Percentiles rank a stretch among this genome's conserved stretches.
phyloP scores from a whole-genome alignment of 192 early-diverging fungal species.

The Backusella sp. region DNA sequence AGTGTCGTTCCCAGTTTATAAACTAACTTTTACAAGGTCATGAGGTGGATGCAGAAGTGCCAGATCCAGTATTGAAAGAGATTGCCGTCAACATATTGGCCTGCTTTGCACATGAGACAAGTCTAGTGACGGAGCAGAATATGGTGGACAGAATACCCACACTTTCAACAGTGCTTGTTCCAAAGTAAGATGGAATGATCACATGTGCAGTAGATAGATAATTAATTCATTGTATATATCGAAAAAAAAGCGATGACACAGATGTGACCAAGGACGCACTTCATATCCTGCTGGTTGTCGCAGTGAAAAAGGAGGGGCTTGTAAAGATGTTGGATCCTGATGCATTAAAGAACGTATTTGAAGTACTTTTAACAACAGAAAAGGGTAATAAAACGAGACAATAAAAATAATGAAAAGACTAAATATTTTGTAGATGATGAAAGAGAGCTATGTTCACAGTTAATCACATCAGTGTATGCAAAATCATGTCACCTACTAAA shows the following conservation, averaged over 20 bases:
- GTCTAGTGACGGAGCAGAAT: slow-evolving; percentile 17
- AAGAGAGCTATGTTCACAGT: slow-evolving; percentile 23
- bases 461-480: slow-evolving; percentile 16
- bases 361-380: slow-evolving; percentile 21
- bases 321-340: slow-evolving; percentile 31
- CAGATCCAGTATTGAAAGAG: slow-evolving; percentile 35
- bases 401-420: not conserved
- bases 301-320: slow-evolving; percentile 23
- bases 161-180: slow-evolving; percentile 28
- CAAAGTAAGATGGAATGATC: slow-evolving; percentile 18
- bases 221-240: not conserved
- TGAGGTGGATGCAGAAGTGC: slow-evolving; percentile 21
- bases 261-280: slow-evolving; percentile 38
- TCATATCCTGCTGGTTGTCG: slow-evolving; percentile 33
- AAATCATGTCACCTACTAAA: slow-evolving; percentile 13
- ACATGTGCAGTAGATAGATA: not conserved
- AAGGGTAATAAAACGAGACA: slow-evolving; percentile 22
- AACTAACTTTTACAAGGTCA: not conserved
- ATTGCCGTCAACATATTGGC: slow-evolving; percentile 43
- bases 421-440: slow-evolving; percentile 20
- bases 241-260: slow-evolving; percentile 28
- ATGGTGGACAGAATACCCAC: slow-evolving; percentile 38
- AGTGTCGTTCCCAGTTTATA: too few species aligned
- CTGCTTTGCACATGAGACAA: slow-evolving; percentile 35
- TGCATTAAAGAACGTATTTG: slow-evolving; percentile 27